phyloP scores from a whole-genome alignment of 768 basidiomycete genomes.

The Cytidiella melzeri region DNA sequence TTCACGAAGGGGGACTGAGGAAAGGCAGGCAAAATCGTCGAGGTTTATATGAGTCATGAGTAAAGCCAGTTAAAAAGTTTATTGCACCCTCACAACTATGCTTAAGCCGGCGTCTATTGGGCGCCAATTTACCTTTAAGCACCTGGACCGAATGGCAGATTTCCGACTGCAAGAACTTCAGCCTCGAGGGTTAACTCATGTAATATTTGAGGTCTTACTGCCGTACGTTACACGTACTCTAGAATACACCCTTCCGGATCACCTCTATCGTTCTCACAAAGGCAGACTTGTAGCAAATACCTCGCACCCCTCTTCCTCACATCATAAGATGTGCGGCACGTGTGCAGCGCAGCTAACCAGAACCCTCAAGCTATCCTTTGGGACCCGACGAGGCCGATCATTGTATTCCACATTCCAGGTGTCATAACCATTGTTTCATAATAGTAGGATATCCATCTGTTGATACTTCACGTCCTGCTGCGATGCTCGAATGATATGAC shows the following conservation, averaged over 20 bases:
- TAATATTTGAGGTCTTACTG: conserved; percentile 2
- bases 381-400: too few relatives aligned
- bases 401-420: too few relatives aligned
- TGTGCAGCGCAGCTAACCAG: too few relatives aligned
- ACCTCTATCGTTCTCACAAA: not conserved
- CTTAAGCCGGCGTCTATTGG: not conserved
- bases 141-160: conserved; percentile 5
- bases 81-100: not conserved
- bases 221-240: not conserved
- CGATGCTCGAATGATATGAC: too few relatives aligned
- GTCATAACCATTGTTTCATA: too few relatives aligned
- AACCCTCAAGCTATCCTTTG: too few relatives aligned
- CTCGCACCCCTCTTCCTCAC: not conserved
- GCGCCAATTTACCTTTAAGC: too few relatives aligned
- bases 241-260: not conserved
- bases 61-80: conserved; percentile 6
- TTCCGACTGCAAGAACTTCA: not conserved
- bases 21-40: not conserved
- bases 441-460: too few relatives aligned
- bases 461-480: too few relatives aligned
- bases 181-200: not conserved
- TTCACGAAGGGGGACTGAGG: conserved; percentile 9
- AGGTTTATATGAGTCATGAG: conserved; percentile 15
- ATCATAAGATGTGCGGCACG: too few relatives aligned
- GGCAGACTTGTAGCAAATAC: conserved; percentile 4